Percentiles rank a stretch among this genome's conserved stretches.
Evolutionary conservation across 257 asterid genomes (phyloP).

Genomic region (Penstemon davidsonii): DNA sequence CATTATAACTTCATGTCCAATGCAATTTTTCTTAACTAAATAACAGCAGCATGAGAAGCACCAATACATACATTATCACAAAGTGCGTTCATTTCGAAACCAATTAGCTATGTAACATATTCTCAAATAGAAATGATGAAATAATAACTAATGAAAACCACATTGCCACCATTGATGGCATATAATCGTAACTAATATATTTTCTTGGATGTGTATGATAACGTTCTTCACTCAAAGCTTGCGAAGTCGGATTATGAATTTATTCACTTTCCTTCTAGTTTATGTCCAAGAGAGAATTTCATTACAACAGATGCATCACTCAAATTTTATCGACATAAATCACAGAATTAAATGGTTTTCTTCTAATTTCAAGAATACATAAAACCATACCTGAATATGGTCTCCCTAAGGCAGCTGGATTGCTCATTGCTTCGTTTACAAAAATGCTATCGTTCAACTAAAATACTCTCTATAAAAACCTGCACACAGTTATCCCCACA

Average conservation of each 20-base stretch:
- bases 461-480: constrained; percentile 30
- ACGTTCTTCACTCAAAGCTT: constrained; percentile 7
- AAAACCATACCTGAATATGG: constrained; percentile 60
- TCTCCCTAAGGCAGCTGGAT: constrained; percentile 50
- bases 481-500: constrained; percentile 20
- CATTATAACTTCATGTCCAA: neutral
- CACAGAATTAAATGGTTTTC: constrained; percentile 4
- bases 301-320: neutral
- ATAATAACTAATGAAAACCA: neutral
- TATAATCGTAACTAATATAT: neutral
- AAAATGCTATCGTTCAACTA: constrained; percentile 43
- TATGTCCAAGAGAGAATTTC: too few species aligned
- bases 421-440: constrained; percentile 64
- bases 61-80: neutral
- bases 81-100: neutral
- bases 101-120: too few species aligned
- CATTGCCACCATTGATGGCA: neutral
- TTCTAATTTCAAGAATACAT: constrained; percentile 1
- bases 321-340: neutral
- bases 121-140: constrained; percentile 1
- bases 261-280: neutral
- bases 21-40: neutral
- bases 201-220: neutral
- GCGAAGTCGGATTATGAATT: neutral
- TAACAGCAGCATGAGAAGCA: neutral